Base-by-base conservation (phyloP, 2,329 filamentous ascomycete species). In the Fusarium incarnatum region DNA sequence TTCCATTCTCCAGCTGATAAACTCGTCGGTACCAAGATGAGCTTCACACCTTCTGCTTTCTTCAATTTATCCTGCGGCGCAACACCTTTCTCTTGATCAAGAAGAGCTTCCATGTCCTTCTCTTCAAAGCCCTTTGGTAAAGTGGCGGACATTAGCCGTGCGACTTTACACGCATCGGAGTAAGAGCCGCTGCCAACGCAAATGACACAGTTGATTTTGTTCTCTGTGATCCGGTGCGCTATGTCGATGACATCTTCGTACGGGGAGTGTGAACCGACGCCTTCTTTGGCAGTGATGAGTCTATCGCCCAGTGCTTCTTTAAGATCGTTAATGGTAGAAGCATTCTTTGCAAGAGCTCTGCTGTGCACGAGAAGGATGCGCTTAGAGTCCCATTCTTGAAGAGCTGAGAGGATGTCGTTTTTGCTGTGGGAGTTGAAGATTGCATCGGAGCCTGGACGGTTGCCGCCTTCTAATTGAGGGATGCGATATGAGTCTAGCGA, bases 401-500 rank as follows among this genome's bases (percentile, higher is more conserved):
- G 2, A 1, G 47, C 47, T 8, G 8, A 3, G 6, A 49, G 25
- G 15, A 66, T 55, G 3, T 55, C 55, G 1, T 54, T 22, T n/a
- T 66, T 37, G 15, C 61, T 66, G 13, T 9, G 63, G 8, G 63
- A 66, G 37, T 66, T 66, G 30, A 66, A 66, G 47, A 66, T 50
- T 15, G 61, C 61, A 4, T 66, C 61, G 0, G 55, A 49, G 6
- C 62, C 63, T 12, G 47, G 42, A 8, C 61, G 61, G 16, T 61
- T 22, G 1, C 48, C 61, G 5, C 55, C 61, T 9, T 66, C 55
- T 3, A 66, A 62, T 11, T 66, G 61, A 4, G 63, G n/a, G 2
- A 66, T 55, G 5, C 44, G 48, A 11, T 61, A 66, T 22, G 48
- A 4, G 1, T 50, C 8, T 6, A 66, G 30, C 0, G 37, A 23